Conservation (phyloP, 2,329 filamentous ascomycete genomes). For the Thelonectria blattea region DNA sequence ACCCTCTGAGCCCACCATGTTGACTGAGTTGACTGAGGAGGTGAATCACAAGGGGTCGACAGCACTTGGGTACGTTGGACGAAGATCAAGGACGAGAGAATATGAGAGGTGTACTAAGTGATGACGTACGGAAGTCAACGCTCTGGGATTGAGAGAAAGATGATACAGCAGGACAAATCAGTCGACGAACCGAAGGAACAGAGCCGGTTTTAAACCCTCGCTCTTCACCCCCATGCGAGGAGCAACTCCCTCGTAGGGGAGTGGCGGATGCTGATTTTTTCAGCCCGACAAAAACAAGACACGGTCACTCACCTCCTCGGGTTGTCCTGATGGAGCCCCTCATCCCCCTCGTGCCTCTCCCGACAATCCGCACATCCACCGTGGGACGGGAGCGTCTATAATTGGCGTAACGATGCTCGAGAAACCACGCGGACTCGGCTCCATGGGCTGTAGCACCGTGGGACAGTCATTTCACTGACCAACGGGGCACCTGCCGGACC, state of each 20-base stretch:
- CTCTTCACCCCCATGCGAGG: not conserved
- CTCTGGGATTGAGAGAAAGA: not conserved
- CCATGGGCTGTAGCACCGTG: not conserved
- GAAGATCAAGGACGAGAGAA: not conserved
- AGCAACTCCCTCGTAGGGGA: not conserved
- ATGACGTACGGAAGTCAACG: not conserved
- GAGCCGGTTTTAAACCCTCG: not conserved
- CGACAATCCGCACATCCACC: slow-evolving; percentile 7
- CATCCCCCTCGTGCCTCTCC: not conserved
- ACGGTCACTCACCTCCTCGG: not conserved
- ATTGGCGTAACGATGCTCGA: slow-evolving; percentile 13
- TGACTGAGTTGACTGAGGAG: slow-evolving; percentile 18
- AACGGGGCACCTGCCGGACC: slow-evolving; percentile 24
- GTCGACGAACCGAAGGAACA: not conserved
- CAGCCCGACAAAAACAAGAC: slow-evolving; percentile 8
- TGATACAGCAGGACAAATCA: slow-evolving; percentile 1
- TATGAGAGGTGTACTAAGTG: not conserved
- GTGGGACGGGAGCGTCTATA: slow-evolving; percentile 10
- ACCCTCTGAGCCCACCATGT: slow-evolving; percentile 35
- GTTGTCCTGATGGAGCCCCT: slow-evolving; percentile 1
- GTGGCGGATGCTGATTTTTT: slow-evolving; percentile 8
- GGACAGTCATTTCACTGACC: slow-evolving; percentile 26
- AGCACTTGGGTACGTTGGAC: no score
- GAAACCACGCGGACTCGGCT: slow-evolving; percentile 9
- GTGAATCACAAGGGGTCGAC: slow-evolving; percentile 10